Evolutionary conservation across 257 asterid genomes (phyloP).

Genomic region (Perilla frutescens): DNA sequence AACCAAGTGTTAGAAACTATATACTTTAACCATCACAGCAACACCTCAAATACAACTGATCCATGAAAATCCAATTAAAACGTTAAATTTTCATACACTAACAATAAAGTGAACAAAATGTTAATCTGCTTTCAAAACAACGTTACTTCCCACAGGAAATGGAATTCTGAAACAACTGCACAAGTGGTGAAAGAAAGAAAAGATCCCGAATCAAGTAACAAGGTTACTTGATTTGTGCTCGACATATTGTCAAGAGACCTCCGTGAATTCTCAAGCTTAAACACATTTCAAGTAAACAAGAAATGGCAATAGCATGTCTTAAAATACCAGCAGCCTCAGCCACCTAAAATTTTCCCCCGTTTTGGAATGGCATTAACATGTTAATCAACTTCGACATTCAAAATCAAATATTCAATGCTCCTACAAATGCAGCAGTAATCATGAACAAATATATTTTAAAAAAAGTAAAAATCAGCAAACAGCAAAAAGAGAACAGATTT

Average conservation of each 20-base stretch:
- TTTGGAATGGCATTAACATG: constrained; percentile 1
- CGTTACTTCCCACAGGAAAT: not conserved
- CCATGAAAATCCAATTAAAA: not conserved
- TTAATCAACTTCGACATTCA: constrained; percentile 17
- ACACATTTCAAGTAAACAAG: no score
- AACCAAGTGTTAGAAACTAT: constrained; percentile 9
- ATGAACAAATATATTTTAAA: not conserved
- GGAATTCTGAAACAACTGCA: not conserved
- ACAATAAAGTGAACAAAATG: not conserved
- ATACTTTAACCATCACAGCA: not conserved
- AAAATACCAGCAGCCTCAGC: not conserved
- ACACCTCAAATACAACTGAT: not conserved
- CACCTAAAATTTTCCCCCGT: not conserved
- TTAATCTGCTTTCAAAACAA: not conserved
- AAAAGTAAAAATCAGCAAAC: not conserved
- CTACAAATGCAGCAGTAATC: constrained; percentile 23
- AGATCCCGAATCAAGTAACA: no score
- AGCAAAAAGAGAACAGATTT: not conserved
- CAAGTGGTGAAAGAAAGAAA: no score
- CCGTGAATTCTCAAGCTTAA: no score
- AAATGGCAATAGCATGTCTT: not conserved
- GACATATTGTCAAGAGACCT: no score
- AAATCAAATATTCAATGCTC: not conserved
- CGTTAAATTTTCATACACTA: not conserved
- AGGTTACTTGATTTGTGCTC: no score